Evolutionary conservation across 345 rosid genomes (phyloP).

Genomic region (Camelina sativa): DNA sequence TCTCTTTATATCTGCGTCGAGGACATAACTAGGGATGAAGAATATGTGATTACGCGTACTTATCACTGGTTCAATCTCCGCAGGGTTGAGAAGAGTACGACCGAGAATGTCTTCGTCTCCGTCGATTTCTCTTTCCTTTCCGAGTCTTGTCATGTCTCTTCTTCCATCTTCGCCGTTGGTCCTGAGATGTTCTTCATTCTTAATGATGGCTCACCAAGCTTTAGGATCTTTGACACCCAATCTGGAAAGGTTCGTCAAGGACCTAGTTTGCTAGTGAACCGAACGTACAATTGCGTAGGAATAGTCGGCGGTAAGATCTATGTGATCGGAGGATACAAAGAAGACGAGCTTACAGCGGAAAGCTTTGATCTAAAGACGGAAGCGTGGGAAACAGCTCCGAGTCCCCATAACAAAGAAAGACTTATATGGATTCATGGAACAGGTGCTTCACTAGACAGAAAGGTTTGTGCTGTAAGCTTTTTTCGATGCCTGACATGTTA

Average conservation of each 20-base stretch:
- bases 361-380: not conserved
- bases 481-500: not conserved
- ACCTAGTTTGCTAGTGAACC: not conserved
- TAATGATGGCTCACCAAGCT: not conserved
- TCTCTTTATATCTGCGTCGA: not conserved
- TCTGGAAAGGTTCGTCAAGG: not conserved
- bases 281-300: not conserved
- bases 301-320: not conserved
- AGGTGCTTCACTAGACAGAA: conserved; percentile 3
- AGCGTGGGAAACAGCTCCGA: not conserved
- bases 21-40: fast-evolving
- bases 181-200: not conserved
- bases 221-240: not conserved
- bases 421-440: not conserved
- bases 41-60: too few species aligned
- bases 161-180: not conserved
- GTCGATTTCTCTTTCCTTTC: not conserved
- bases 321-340: not conserved
- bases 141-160: not conserved
- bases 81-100: not conserved
- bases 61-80: not conserved
- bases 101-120: not conserved
- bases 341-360: not conserved
- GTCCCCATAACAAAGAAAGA: not conserved
- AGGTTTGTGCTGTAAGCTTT: not conserved